Evolutionary conservation across 805 yeast genomes (phyloP).

Genomic region (Debaryomyces tyrocola): DNA sequence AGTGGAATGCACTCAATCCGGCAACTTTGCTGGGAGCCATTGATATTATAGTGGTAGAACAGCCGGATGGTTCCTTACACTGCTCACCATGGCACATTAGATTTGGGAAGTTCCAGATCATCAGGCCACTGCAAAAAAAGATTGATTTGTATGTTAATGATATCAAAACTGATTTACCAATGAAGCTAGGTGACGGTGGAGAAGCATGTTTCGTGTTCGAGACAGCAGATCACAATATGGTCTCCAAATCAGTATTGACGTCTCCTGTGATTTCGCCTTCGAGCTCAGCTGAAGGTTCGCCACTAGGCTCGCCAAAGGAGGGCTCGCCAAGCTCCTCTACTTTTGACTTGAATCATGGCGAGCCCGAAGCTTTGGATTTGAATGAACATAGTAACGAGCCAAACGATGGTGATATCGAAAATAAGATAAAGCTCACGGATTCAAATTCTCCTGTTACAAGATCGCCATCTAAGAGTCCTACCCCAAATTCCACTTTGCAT

Average conservation of each 20-base stretch:
- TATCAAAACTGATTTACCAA: conserved; percentile 75
- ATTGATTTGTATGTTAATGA: conserved; percentile 89
- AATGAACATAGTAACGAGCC: conserved; percentile 9
- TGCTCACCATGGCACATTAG: conserved; percentile 97
- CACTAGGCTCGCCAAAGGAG: conserved; percentile 19
- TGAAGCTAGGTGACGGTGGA: conserved; percentile 97
- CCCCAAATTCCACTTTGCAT: conserved; percentile 24
- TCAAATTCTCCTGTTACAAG: conserved; percentile 13
- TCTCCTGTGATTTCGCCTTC: conserved; percentile 79
- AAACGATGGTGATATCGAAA: conserved; percentile 27
- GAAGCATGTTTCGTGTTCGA: conserved; percentile 97
- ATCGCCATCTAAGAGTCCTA: conserved; percentile 12
- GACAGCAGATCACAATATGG: conserved; percentile 56
- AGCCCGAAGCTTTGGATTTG: conserved; percentile 39
- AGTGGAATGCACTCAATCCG: conserved; percentile 96
- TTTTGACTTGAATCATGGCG: conserved; percentile 16
- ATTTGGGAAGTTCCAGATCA: conserved; percentile 89
- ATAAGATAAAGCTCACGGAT: conserved; percentile 24
- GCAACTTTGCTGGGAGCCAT: conserved; percentile 96
- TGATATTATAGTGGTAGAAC: conserved; percentile 93
- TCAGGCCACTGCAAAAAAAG: conserved; percentile 93
- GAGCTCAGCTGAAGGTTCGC: conserved; percentile 56
- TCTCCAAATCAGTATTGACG: conserved; percentile 78
- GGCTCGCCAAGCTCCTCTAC: conserved; percentile 4
- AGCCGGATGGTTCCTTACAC: conserved; percentile 72